phyloP scores from a whole-genome alignment of 106 monocot species.

The Platanthera zijinensis region DNA sequence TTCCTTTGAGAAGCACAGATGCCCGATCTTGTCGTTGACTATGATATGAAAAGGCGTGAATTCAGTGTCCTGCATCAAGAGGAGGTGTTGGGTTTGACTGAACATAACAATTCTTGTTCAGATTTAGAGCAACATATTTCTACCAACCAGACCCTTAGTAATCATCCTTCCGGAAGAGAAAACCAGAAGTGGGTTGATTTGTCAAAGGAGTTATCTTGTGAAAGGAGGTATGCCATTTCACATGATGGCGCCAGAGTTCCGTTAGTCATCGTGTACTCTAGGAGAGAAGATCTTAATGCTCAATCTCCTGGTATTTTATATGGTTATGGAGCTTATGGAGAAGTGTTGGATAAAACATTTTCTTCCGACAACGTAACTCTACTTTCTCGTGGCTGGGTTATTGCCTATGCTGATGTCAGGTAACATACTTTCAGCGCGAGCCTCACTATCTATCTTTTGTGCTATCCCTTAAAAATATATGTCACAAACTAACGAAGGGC shows the following conservation, averaged over 20 bases:
- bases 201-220: slow-evolving; percentile 46
- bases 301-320: slow-evolving; percentile 68
- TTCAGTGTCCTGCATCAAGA: slow-evolving; percentile 75
- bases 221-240: slow-evolving; percentile 65
- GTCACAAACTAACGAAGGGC: not conserved
- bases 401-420: slow-evolving; percentile 99
- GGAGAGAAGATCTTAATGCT: slow-evolving; percentile 22
- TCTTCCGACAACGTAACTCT: slow-evolving; percentile 63
- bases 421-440: slow-evolving; percentile 11
- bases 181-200: slow-evolving; percentile 46
- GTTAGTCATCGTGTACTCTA: slow-evolving; percentile 62
- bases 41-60: slow-evolving; percentile 51
- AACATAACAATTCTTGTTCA: slow-evolving; percentile 7
- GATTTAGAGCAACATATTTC: slow-evolving; percentile 10
- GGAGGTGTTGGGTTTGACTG: slow-evolving; percentile 33
- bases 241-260: slow-evolving; percentile 71
- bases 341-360: slow-evolving; percentile 85
- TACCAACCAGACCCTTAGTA: slow-evolving; percentile 5
- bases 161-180: slow-evolving; percentile 17
- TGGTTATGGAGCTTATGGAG: slow-evolving; percentile 98
- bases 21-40: slow-evolving; percentile 84
- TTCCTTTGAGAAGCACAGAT: slow-evolving; percentile 40
- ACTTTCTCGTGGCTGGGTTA: slow-evolving; percentile 80
- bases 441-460: not conserved
- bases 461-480: not conserved